Evolutionary conservation across 1,284 basidiomycete species (phyloP), one percentile per base, ranked within the genome.

Genomic region (Cyathus olla): DNA sequence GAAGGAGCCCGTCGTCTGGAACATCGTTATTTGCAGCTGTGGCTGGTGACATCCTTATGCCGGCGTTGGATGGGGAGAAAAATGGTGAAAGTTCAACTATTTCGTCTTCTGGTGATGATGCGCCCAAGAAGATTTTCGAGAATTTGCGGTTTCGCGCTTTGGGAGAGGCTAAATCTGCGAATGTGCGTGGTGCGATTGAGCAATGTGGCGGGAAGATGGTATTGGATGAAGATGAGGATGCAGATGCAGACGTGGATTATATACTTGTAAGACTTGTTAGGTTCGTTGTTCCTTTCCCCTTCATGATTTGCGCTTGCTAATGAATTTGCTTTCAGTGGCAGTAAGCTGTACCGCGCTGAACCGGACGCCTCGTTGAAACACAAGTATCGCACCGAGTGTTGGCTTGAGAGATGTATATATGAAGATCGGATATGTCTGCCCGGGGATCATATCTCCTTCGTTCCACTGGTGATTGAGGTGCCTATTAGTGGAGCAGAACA

Each of bases 301-400:
- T 55, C 40, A 37, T 21, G 2, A 50, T 24, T 17, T n/a, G 31
- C 53, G 57, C 26, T 57, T 26, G 35, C 17, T 48, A 13, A 17
- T 17, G 48, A 44, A 2, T 29, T 65, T 29, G 26, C 62, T 42
- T 40, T 22, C 56, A 92, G 90, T 66, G 91, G 90, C 31, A 90
- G 89, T 65, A 86, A 86, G 60, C 65, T 92, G 11, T 91, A 83
- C 66, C 77, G 73, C 4, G 80, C 83, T 24, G 90, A 91, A 66
- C 67, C 73, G 4, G 84, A 88, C 55, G 75, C 78, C 15, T 29
- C 50, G 1, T 68, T 80, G 62, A 83, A 84, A 44, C 59, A 64
- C 0, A 90, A 89, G 67, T 92, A 89, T 69, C 83, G 93, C 44
- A 95, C 93, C 0, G 93, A 95, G 71, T 95, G 92, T 68, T 95